Percentiles rank a stretch among this genome's conserved stretches.
Evolutionary conservation across 169 alveolate genomes (phyloP).

Genomic region (Fabrea salina): DNA sequence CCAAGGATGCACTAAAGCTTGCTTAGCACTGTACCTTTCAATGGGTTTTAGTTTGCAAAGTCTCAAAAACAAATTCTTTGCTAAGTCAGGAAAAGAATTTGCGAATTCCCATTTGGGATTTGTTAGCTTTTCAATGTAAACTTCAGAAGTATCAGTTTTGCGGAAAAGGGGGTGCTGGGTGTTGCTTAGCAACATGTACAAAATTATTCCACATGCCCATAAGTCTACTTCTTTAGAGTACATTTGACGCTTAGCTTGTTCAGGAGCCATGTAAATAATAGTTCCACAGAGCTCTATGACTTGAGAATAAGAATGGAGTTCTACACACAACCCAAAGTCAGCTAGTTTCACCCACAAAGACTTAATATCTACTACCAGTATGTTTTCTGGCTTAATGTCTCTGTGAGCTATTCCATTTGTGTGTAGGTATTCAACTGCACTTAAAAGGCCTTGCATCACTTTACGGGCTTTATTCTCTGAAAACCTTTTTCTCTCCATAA

Average conservation of each 20-base stretch:
- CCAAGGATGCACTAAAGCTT: slow-evolving; percentile 76
- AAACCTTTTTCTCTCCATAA: slow-evolving; percentile 38
- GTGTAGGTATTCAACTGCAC: slow-evolving; percentile 59
- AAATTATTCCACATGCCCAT: slow-evolving; percentile 69
- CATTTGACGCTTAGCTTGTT: slow-evolving; percentile 49
- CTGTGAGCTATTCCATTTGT: slow-evolving; percentile 66
- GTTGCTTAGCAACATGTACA: slow-evolving; percentile 54
- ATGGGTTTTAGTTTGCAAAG: slow-evolving; percentile 53
- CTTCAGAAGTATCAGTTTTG: slow-evolving; percentile 34
- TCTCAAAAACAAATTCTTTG: slow-evolving; percentile 57
- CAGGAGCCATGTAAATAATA: slow-evolving; percentile 76
- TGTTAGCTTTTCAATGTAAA: slow-evolving; percentile 14
- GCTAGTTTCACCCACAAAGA: slow-evolving; percentile 48
- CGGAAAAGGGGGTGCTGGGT: slow-evolving; percentile 59
- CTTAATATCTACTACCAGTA: slow-evolving; percentile 26
- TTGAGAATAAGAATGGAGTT: slow-evolving; percentile 31
- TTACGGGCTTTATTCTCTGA: slow-evolving; percentile 46
- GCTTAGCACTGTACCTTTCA: slow-evolving; percentile 54
- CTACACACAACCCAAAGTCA: slow-evolving; percentile 69
- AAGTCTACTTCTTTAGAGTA: slow-evolving; percentile 52
- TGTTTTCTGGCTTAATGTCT: slow-evolving; percentile 66
- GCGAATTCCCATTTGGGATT: slow-evolving; percentile 26
- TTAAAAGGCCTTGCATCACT: slow-evolving; percentile 50
- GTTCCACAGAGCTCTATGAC: slow-evolving; percentile 62
- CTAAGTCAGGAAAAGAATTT: slow-evolving; percentile 35